Conservation (phyloP, 768 basidiomycete genomes). For the Strobilomyces echinocephalus region DNA sequence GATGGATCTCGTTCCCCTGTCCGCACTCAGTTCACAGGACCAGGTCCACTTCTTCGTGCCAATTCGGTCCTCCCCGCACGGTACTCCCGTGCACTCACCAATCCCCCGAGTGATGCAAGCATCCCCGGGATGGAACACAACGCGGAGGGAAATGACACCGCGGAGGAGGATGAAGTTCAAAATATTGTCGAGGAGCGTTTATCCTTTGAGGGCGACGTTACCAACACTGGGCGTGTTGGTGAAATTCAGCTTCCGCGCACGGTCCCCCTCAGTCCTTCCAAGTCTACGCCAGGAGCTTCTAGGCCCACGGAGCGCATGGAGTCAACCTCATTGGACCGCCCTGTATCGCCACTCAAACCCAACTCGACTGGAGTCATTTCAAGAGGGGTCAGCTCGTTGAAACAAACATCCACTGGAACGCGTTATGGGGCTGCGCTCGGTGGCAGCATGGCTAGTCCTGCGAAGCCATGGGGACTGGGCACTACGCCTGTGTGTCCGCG, state of each 20-base stretch:
- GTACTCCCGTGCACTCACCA: slow-evolving; percentile 21
- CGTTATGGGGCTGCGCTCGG: slow-evolving; percentile 58
- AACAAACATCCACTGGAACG: slow-evolving; percentile 53
- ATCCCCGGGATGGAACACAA: slow-evolving; percentile 5
- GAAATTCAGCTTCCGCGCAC: slow-evolving; percentile 52
- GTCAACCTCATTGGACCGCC: slow-evolving; percentile 15
- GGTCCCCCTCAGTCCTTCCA: slow-evolving; percentile 42
- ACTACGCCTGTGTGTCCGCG: slow-evolving; percentile 60
- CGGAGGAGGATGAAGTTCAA: slow-evolving; percentile 22
- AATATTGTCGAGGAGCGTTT: slow-evolving; percentile 27
- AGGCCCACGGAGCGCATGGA: slow-evolving; percentile 1
- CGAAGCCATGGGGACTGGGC: slow-evolving; percentile 48
- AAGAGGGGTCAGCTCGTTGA: slow-evolving; percentile 27
- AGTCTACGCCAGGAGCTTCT: slow-evolving; percentile 10
- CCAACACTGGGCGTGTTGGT: slow-evolving; percentile 44
- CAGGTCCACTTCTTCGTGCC: slow-evolving; percentile 36
- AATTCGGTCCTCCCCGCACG: slow-evolving; percentile 40
- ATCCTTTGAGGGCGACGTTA: slow-evolving; percentile 29
- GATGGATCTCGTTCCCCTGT: slow-evolving; percentile 26
- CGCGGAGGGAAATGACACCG: slow-evolving; percentile 26
- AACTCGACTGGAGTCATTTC: slow-evolving; percentile 19
- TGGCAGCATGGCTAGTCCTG: slow-evolving; percentile 37
- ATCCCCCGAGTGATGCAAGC: slow-evolving; percentile 11
- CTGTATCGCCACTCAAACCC: slow-evolving; percentile 21
- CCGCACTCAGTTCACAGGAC: slow-evolving; percentile 25